These are phyloP conservation scores for Saccharomycodes ludwigii DNA, from an alignment of 805 yeast species.

Conservation along the genomic window DNA sequence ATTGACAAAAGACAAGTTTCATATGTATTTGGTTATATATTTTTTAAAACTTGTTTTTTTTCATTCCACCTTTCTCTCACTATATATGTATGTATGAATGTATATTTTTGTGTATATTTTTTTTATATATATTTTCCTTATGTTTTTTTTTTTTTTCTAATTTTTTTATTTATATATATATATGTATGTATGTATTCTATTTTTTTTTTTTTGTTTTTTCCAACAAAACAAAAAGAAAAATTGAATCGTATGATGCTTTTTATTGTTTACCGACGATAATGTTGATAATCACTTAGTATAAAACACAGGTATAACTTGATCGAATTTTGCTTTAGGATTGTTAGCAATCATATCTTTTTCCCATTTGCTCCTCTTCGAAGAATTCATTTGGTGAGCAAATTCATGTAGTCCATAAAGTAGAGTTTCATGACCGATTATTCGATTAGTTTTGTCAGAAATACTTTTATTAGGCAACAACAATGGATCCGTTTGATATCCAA, in stretches of 20 bases:
- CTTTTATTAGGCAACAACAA: too few relatives aligned
- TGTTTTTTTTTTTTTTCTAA: too few relatives aligned
- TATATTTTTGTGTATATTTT: too few relatives aligned
- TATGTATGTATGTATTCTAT: neutral
- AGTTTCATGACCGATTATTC: slow-evolving; percentile 50
- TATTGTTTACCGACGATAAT: neutral
- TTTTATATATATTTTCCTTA: too few relatives aligned
- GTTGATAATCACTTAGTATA: slow-evolving; percentile 8
- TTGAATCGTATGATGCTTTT: neutral
- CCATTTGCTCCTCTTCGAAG: slow-evolving; percentile 35
- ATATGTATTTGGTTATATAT: neutral
- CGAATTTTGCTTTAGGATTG: slow-evolving; percentile 15
- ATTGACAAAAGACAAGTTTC: neutral
- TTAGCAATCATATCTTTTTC: slow-evolving; percentile 41
- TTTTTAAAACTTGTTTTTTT: neutral
- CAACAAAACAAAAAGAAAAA: neutral
- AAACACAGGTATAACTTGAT: slow-evolving; percentile 23
- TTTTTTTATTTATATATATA: neutral
- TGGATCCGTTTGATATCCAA: too few relatives aligned
- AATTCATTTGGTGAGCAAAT: slow-evolving; percentile 41
- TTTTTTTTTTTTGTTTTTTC: neutral
- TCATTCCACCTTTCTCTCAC: neutral
- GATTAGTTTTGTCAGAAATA: slow-evolving; percentile 12
- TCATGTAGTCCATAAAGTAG: slow-evolving; percentile 44
- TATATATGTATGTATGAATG: too few relatives aligned